Evolutionary conservation across 2,329 filamentous ascomycete genomes (phyloP).

Genomic region (Penicillium brevicompactum): DNA sequence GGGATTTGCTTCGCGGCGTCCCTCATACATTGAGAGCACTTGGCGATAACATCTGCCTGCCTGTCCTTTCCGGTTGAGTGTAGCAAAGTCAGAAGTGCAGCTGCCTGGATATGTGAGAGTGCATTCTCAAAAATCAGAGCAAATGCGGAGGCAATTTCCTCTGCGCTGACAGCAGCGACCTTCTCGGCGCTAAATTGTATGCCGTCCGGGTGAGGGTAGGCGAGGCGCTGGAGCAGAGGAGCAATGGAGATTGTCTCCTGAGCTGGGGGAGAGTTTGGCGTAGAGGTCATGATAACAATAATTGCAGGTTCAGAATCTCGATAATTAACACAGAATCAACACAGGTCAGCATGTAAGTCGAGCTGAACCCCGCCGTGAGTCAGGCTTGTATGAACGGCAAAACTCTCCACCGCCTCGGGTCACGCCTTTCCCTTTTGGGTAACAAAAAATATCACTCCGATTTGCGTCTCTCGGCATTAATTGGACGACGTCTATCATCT

Average conservation of each 20-base stretch:
- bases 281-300: neutral
- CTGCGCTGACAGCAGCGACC: slow-evolving; percentile 80
- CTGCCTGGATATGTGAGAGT: slow-evolving; percentile 84
- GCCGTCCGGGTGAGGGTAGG: slow-evolving; percentile 47
- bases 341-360: neutral
- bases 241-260: slow-evolving; percentile 49
- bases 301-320: neutral
- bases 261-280: slow-evolving; percentile 28
- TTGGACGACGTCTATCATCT: slow-evolving; percentile 9
- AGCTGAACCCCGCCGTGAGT: neutral
- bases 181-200: slow-evolving; percentile 62
- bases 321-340: too few relatives aligned
- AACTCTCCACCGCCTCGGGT: slow-evolving; percentile 14
- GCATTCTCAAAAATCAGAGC: slow-evolving; percentile 89
- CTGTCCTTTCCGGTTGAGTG: slow-evolving; percentile 89
- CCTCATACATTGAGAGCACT: slow-evolving; percentile 82
- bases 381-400: slow-evolving; percentile 13
- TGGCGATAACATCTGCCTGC: slow-evolving; percentile 80
- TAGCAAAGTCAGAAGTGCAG: slow-evolving; percentile 82
- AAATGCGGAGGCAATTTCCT: slow-evolving; percentile 87
- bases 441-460: slow-evolving; percentile 28
- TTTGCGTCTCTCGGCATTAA: slow-evolving; percentile 14
- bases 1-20: slow-evolving; percentile 75
- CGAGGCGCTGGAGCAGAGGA: slow-evolving; percentile 50
- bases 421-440: slow-evolving; percentile 17